Percentiles rank a stretch among this genome's conserved stretches.
Evolutionary conservation across 1,284 basidiomycete genomes (phyloP).

Genomic region (Cutaneotrichosporon cavernicola): DNA sequence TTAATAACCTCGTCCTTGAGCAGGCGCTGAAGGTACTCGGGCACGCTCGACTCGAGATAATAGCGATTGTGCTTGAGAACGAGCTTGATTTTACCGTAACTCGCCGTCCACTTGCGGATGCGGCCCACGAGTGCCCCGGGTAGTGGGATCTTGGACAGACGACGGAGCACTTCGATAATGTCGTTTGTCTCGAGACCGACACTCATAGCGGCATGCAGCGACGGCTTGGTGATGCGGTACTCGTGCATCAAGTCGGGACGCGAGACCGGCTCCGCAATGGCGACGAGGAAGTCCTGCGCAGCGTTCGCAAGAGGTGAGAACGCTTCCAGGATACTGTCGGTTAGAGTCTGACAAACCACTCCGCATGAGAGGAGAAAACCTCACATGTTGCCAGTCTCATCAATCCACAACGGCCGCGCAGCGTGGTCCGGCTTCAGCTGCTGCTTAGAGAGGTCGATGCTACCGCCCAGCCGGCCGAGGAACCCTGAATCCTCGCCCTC

Average conservation of each 20-base stretch:
- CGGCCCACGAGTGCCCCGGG: slow-evolving; percentile 76
- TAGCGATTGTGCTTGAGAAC: slow-evolving; percentile 96
- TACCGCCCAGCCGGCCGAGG: slow-evolving; percentile 37
- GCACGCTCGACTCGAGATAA: slow-evolving; percentile 88
- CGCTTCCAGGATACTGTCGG: slow-evolving; percentile 73
- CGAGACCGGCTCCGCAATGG: slow-evolving; percentile 98
- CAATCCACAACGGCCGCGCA: slow-evolving; percentile 90
- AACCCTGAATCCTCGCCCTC: slow-evolving; percentile 36
- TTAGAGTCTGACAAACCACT: neutral
- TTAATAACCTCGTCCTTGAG: slow-evolving; percentile 78
- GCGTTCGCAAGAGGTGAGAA: slow-evolving; percentile 96
- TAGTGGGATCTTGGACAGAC: slow-evolving; percentile 87
- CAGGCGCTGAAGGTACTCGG: slow-evolving; percentile 80
- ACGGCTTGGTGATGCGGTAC: slow-evolving; percentile 97
- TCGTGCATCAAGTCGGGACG: slow-evolving; percentile 98
- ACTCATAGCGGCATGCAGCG: slow-evolving; percentile 96
- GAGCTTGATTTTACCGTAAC: slow-evolving; percentile 95
- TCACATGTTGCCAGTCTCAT: slow-evolving; percentile 81
- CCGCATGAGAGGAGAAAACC: neutral
- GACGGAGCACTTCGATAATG: slow-evolving; percentile 92
- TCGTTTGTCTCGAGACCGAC: slow-evolving; percentile 97
- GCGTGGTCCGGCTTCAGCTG: slow-evolving; percentile 85
- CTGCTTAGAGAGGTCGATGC: slow-evolving; percentile 57
- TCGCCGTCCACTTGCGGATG: slow-evolving; percentile 85
- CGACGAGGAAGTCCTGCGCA: slow-evolving; percentile 96